These are phyloP conservation scores for Metarhizium album DNA, from an alignment of 2,329 filamentous ascomycete genomes.

Conservation along the genomic window DNA sequence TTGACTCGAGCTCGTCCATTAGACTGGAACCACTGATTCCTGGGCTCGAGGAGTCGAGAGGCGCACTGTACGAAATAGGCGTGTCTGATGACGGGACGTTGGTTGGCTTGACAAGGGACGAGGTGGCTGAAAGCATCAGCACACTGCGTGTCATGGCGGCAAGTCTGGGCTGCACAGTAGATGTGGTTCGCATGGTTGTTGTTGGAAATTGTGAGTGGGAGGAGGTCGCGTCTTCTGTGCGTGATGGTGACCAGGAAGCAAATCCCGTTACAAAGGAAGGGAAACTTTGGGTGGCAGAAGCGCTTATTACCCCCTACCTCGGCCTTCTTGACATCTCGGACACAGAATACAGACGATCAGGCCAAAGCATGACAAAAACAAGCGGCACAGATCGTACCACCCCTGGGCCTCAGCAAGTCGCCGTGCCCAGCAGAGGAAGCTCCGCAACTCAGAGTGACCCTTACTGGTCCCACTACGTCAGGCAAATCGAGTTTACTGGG, in stretches of 20 bases:
- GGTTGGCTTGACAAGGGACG: conserved; percentile 77
- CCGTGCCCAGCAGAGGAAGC: conserved; percentile 28
- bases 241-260: conserved; percentile 14
- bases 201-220: conserved; percentile 78
- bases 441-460: conserved; percentile 73
- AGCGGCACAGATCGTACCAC: neutral
- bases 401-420: conserved; percentile 8
- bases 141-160: conserved; percentile 87
- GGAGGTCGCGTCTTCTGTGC: conserved; percentile 28
- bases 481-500: conserved; percentile 90
- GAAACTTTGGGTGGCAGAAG: conserved; percentile 80
- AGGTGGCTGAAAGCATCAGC: conserved; percentile 80
- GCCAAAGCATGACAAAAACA: neutral
- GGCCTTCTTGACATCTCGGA: conserved; percentile 16
- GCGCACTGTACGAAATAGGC: conserved; percentile 91
- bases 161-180: conserved; percentile 76
- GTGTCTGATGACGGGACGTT: conserved; percentile 91
- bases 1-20: conserved; percentile 33
- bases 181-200: conserved; percentile 68
- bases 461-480: conserved; percentile 81
- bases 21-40: conserved; percentile 52
- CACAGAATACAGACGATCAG: conserved; percentile 11
- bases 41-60: conserved; percentile 83
- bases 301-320: conserved; percentile 68
- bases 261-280: conserved; percentile 23